Base-by-base conservation (phyloP, 2,329 filamentous ascomycete genomes). In the Chaetomium sp. region DNA sequence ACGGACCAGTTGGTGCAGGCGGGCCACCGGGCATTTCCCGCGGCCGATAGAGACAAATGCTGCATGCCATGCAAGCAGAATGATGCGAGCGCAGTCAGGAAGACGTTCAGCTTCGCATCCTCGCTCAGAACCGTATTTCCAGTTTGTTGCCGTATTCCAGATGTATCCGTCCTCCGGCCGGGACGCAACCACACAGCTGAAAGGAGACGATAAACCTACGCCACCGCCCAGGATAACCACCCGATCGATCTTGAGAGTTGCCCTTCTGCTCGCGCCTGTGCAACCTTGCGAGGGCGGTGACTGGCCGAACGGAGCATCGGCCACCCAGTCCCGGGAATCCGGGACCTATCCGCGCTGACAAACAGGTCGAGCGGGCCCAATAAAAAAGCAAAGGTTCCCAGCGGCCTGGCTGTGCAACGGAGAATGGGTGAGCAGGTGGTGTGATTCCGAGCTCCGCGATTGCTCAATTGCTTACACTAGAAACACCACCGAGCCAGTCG, bases 361-460 rank as follows among this genome's bases (percentile, higher is more conserved):
- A 46, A 49, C 42, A 5, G 32, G 19, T 37, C 9, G 6, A 6
- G 11, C 27, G 34, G 11, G 10, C 5, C 32, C n/a, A 7, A 27
- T 4, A 33, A 14, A 52, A 35, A 56, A 49, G 54, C 49, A 56
- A 56, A 45, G 11, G 42, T 33, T 40, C 34, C 33, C n/a, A 7
- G 40, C 34, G n/a, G 33, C 7, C n/a, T n/a, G 33, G 12, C n/a
- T n/a, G 46, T 36, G 51, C 36, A 19, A 45, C n/a, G n/a, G 7
- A 27, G 34, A 41, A 37, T 34, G n/a, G 6, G 37, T 6, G 32
- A 42, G 10, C 40, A 35, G 40, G 44, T 41, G 14, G 10, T 32
- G 40, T 10, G 36, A 7, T 40, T 52, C 54, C 54, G 54, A 38
- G 47, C 47, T 59, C 45, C 43, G 49, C 52, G 51, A 52, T 56